A percentile compares a stretch with the other conserved stretches of the same genome.
phyloP scores from a whole-genome alignment of 2,329 filamentous ascomycete species.

The Epichloe aotearoae region DNA sequence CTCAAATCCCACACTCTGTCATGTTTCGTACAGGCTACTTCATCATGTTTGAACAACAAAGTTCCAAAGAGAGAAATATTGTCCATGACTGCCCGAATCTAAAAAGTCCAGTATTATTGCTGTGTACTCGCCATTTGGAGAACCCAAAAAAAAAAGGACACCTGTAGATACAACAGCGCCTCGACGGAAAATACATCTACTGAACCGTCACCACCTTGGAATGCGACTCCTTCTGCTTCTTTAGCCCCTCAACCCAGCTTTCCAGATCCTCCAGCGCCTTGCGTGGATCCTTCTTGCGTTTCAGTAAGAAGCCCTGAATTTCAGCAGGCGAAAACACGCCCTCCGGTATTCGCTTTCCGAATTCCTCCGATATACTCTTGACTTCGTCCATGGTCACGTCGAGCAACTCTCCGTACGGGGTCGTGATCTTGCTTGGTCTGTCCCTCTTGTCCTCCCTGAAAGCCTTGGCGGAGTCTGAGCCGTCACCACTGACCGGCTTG shows the following conservation, averaged over 20 bases:
- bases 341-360: constrained; percentile 40
- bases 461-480: background rate
- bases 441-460: background rate
- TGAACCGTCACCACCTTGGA: constrained; percentile 37
- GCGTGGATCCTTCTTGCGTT: constrained; percentile 44
- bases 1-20: no score
- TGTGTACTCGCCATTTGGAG: no score
- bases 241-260: constrained; percentile 38
- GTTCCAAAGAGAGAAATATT: no score
- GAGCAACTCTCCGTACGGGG: constrained; percentile 9
- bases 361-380: constrained; percentile 30
- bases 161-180: no score
- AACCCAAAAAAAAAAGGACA: no score
- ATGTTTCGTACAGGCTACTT: no score
- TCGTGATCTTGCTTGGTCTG: background rate
- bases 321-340: constrained; percentile 44
- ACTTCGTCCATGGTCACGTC: constrained; percentile 28
- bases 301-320: constrained; percentile 52
- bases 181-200: background rate
- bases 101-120: no score
- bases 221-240: constrained; percentile 36
- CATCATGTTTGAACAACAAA: no score
- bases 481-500: constrained; percentile 2
- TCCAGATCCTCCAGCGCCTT: constrained; percentile 40
- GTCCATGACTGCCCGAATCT: no score